These are phyloP conservation scores for Geranium rotundifolium DNA, from an alignment of 345 rosid species.

Conservation along the genomic window DNA sequence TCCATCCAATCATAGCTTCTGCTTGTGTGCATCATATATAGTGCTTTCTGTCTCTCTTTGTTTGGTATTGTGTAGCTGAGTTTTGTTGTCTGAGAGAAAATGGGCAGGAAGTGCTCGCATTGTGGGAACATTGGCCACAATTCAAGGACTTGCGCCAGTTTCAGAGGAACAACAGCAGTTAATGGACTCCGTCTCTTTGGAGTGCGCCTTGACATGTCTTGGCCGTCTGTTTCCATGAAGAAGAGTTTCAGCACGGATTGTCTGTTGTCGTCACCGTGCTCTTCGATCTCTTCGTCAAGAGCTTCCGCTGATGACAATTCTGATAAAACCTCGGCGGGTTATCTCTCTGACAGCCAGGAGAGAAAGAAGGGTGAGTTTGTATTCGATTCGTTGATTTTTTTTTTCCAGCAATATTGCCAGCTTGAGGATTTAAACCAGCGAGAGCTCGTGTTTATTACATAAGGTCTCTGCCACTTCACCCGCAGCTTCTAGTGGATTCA, in stretches of 20 bases:
- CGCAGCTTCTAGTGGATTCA: too few species aligned
- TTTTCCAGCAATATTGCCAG: too few species aligned
- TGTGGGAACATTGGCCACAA: slow-evolving; percentile 60
- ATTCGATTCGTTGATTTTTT: not conserved
- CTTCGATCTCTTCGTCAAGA: slow-evolving; percentile 20
- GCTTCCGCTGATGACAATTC: slow-evolving; percentile 21
- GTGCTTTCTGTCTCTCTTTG: slow-evolving; percentile 12
- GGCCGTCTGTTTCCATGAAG: slow-evolving; percentile 11
- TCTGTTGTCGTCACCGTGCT: slow-evolving; percentile 17
- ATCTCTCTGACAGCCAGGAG: slow-evolving; percentile 36
- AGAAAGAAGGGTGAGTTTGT: slow-evolving; percentile 35
- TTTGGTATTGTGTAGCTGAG: slow-evolving; percentile 4
- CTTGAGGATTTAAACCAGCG: too few species aligned
- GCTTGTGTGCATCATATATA: slow-evolving; percentile 28
- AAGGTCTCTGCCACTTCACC: too few species aligned
- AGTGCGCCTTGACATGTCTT: slow-evolving; percentile 29
- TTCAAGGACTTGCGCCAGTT: slow-evolving; percentile 41
- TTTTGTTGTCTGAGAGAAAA: slow-evolving; percentile 25
- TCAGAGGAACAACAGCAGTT: slow-evolving; percentile 10
- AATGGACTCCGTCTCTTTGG: slow-evolving; percentile 47
- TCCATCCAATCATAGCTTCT: slow-evolving; percentile 43
- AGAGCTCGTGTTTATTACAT: too few species aligned
- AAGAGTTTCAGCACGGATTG: slow-evolving; percentile 54
- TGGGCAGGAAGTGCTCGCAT: slow-evolving; percentile 69
- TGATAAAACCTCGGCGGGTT: slow-evolving; percentile 22